phyloP scores from a whole-genome alignment of 768 basidiomycete genomes.

The Hemileccinum impolitum region DNA sequence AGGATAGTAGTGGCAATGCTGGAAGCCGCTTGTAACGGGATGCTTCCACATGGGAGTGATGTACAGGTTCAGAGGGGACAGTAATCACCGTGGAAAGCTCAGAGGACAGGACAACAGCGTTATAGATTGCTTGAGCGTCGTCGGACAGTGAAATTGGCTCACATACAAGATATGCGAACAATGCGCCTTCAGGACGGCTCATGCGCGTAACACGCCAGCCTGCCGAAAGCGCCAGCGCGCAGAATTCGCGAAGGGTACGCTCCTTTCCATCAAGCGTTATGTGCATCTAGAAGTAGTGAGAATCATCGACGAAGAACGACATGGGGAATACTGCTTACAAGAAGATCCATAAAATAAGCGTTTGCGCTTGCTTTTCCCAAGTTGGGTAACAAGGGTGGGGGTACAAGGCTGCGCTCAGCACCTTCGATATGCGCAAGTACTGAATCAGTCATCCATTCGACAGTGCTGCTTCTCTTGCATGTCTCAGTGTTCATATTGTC shows the following conservation, averaged over 20 bases:
- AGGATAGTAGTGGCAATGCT: constrained; percentile 11
- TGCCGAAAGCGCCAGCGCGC: constrained; percentile 48
- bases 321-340: constrained; percentile 37
- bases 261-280: constrained; percentile 66
- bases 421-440: constrained; percentile 46
- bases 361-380: constrained; percentile 65
- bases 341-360: constrained; percentile 69
- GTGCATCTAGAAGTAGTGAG: constrained; percentile 52
- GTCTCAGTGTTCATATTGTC: constrained; percentile 5
- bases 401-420: constrained; percentile 50
- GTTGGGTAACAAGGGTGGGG: constrained; percentile 66
- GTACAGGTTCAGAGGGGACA: constrained; percentile 4
- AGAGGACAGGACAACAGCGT: constrained; percentile 16
- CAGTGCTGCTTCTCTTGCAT: constrained; percentile 1
- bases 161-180: constrained; percentile 71
- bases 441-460: constrained; percentile 27
- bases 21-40: constrained; percentile 9
- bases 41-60: not conserved
- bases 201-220: constrained; percentile 63
- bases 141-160: constrained; percentile 55
- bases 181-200: constrained; percentile 54
- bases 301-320: not conserved
- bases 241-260: constrained; percentile 62
- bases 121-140: constrained; percentile 23
- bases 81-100: constrained; percentile 15